Conservation (phyloP, 192 early-diverging fungal genomes). For the Entomortierella parvispora region DNA sequence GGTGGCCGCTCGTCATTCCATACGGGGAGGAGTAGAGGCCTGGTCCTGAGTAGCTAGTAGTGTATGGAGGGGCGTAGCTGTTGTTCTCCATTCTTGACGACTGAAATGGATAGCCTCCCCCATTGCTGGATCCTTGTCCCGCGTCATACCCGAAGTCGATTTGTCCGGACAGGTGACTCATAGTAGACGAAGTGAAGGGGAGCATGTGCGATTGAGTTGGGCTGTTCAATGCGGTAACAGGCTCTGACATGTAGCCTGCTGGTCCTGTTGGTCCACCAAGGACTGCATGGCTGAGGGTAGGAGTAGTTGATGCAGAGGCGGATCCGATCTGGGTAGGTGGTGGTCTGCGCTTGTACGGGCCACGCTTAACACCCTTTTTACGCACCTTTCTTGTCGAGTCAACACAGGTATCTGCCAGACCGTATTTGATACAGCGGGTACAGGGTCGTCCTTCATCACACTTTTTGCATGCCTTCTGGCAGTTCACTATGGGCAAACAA, state of each 20-base stretch:
- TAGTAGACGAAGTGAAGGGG: conserved; percentile 36
- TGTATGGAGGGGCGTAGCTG: conserved; percentile 32
- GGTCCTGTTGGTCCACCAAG: conserved; percentile 14
- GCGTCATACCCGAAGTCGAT: conserved; percentile 29
- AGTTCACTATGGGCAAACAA: conserved; percentile 66
- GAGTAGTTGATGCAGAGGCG: conserved; percentile 45
- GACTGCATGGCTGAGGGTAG: conserved; percentile 36
- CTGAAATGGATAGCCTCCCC: conserved; percentile 35
- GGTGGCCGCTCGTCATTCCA: conserved; percentile 14
- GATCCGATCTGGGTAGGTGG: conserved; percentile 48
- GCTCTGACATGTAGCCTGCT: conserved; percentile 53
- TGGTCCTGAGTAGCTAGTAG: conserved; percentile 35
- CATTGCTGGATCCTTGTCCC: conserved; percentile 18
- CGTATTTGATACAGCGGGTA: conserved; percentile 77
- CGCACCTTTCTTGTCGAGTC: conserved; percentile 83
- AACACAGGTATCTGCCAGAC: conserved; percentile 69
- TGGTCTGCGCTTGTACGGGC: conserved; percentile 78
- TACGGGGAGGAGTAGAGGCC: conserved; percentile 31
- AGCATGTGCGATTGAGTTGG: conserved; percentile 52
- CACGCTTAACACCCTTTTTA: conserved; percentile 82
- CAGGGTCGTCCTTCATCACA: conserved; percentile 87
- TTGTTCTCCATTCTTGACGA: conserved; percentile 33
- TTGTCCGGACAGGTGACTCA: conserved; percentile 12
- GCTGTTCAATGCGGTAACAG: conserved; percentile 45
- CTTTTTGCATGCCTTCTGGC: conserved; percentile 90